Base-by-base conservation (phyloP, 441 rosid species). In the Gossypium gossypioides region DNA sequence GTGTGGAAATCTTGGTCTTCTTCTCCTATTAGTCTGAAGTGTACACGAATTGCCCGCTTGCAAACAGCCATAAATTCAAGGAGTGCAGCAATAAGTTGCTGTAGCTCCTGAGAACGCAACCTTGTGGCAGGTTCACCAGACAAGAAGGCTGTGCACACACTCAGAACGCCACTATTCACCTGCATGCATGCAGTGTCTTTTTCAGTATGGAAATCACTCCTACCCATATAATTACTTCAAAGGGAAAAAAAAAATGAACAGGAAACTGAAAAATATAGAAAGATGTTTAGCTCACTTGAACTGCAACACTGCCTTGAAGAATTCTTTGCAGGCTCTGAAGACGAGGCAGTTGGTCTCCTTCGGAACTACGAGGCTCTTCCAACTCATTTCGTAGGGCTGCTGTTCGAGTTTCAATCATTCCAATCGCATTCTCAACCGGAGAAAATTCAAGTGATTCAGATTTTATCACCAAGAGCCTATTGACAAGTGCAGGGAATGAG, bases 241-340 rank as follows among this genome's bases (percentile, higher is more conserved):
- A 27, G 6, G 40, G 22, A 72, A 72, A 59, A 37, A 59, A 37
- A 22, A 55, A 52, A 8, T 13, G 6, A 48, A 57, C 22, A 22
- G 16, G 16, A 68, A 52, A 12, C 2, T 59, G 52, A 32, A 50
- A 15, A 25, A 13, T 58, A 74, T 48, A 4, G 37, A 62, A 7
- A 25, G 60, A 9, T 5, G 21, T 25, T 25, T 46, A 72, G 72
- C 96, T 76, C 69, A 92, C 99, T 82, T 92, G 99, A 65, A 92
- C 99, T n/a, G 99, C 99, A 68, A 92, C 99, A 82, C 96, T 95
- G 85, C 99, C 98, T 86, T 92, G 99, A 72, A 95, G 97, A 81
- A 95, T 95, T 80, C 99, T 87, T 87, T 92, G 99, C 66, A 95
- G 85, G 81, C 98, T 92, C 83, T 92, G 98, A 21, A 92, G 96